These are phyloP conservation scores for Leishmania mexicana DNA, from an alignment of 208 protist genomes.

Conservation along the genomic window DNA sequence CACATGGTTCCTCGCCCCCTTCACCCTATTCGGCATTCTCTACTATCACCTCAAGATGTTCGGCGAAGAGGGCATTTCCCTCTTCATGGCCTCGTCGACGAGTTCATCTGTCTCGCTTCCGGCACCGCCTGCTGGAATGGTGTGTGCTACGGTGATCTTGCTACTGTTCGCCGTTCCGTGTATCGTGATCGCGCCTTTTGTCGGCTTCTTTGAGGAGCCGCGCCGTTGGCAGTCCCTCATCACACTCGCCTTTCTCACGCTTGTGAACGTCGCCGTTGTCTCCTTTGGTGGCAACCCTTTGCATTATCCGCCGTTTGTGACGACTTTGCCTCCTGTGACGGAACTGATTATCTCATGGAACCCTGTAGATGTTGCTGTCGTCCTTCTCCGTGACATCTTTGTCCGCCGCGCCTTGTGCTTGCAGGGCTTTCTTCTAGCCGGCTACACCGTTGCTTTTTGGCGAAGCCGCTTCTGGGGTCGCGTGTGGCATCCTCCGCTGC, in stretches of 20 bases:
- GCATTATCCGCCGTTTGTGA: constrained; percentile 69
- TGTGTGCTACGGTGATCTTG: constrained; percentile 32
- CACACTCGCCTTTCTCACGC: constrained; percentile 44
- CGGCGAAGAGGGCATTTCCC: constrained; percentile 24
- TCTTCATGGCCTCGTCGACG: constrained; percentile 22
- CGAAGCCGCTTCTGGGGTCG: constrained; percentile 48
- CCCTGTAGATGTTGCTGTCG: constrained; percentile 5
- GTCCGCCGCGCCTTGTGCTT: constrained; percentile 36
- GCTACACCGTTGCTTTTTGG: constrained; percentile 56
- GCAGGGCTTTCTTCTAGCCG: constrained; percentile 62
- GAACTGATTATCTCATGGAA: constrained; percentile 28
- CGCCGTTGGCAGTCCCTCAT: constrained; percentile 27
- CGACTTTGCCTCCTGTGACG: constrained; percentile 42
- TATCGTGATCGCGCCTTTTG: constrained; percentile 55
- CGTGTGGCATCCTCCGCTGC: constrained; percentile 68
- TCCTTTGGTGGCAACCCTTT: constrained; percentile 49
- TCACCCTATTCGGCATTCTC: constrained; percentile 54
- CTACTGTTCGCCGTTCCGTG: constrained; percentile 63
- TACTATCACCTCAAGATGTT: constrained; percentile 66
- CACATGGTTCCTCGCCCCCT: constrained; percentile 69
- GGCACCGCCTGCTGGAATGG: constrained; percentile 16
- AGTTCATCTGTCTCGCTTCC: neutral
- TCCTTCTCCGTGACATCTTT: constrained; percentile 27
- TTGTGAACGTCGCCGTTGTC: constrained; percentile 45
- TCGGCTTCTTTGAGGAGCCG: constrained; percentile 67